phyloP scores from a whole-genome alignment of 2,329 filamentous ascomycete species.

The Ophiostoma perfectum region DNA sequence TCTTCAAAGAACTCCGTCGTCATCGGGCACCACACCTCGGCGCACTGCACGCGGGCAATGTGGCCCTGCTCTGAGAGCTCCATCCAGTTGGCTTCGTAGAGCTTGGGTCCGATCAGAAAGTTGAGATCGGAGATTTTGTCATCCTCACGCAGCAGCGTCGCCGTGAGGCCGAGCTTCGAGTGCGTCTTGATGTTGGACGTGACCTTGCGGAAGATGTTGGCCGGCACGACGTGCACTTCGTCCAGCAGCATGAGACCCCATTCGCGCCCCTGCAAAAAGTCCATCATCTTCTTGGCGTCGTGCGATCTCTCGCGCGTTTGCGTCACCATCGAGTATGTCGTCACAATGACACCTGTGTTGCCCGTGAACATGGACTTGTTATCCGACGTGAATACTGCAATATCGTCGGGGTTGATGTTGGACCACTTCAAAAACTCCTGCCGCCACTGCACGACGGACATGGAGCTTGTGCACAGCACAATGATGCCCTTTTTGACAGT shows the following conservation, averaged over 20 bases:
- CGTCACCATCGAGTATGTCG: conserved; percentile 98
- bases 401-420: conserved; percentile 85
- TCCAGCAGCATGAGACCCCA: conserved; percentile 97
- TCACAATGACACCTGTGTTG: conserved; percentile 92
- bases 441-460: conserved; percentile 96
- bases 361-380: conserved; percentile 79
- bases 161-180: conserved; percentile 89
- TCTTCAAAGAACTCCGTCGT: conserved; percentile 96
- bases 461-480: conserved; percentile 91
- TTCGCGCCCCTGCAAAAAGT: conserved; percentile 80
- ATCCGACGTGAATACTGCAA: conserved; percentile 91
- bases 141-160: conserved; percentile 89
- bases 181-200: conserved; percentile 91
- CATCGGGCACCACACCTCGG: conserved; percentile 99
- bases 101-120: conserved; percentile 92
- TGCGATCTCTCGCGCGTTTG: conserved; percentile 81
- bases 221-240: conserved; percentile 96
- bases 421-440: conserved; percentile 98
- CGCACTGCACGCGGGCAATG: conserved; percentile 94
- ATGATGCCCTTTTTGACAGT: conserved; percentile 97
- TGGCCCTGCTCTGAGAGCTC: conserved; percentile 94
- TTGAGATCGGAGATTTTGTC: conserved; percentile 98
- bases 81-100: conserved; percentile 99
- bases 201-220: conserved; percentile 91
- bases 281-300: conserved; percentile 96